Base-by-base conservation (phyloP, 208 protist species). In the Trypanosoma mega region DNA sequence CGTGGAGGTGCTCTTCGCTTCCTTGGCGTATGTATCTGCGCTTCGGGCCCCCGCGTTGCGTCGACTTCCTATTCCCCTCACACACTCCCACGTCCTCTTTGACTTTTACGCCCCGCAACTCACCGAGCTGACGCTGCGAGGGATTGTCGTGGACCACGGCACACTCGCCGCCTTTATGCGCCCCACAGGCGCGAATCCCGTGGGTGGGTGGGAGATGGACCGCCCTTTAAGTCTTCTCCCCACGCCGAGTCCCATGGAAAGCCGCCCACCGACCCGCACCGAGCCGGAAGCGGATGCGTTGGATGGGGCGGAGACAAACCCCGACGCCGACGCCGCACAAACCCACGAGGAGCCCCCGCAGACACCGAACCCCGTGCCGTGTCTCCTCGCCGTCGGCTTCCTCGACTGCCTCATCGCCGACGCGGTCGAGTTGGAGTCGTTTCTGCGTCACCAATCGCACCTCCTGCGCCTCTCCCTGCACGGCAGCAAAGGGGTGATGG, bases 1-100 rank as follows among this genome's bases (percentile, higher is more conserved):
- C 30, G 29, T 76, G 2, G 69, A 71, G 33, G 69, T 76, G 30
- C 63, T 76, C 16, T 76, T 71, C 41, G 55, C 59, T 34, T 67
- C 69, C 7, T 55, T 76, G n/a, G 59, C 36, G 27, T 60, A 76
- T 39, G 69, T 76, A 1, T 55, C 52, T 30, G 45, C 11, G 33
- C 63, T 76, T 8, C 30, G 31, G 4, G 65, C 65, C 0, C 69
- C 69, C 33, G 55, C 46, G 29, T 63, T 76, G 11, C 63, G 55
- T 45, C 54, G 61, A 18, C 49, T 76, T 14, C 69, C 69, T 11
- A 30, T 70, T 12, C 69, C 69, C 5, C 12, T 76, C 16, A 58
- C 52, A 21, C 58, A 76, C 24, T 41, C 63, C 9, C 16, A 50
- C 31, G 59, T 76, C 14, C 50, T 76, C 8, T 68, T 61, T 48